These are phyloP conservation scores for Plasmopara halstedii DNA, from an alignment of 352 stramenopile genomes.

Conservation along the genomic window DNA sequence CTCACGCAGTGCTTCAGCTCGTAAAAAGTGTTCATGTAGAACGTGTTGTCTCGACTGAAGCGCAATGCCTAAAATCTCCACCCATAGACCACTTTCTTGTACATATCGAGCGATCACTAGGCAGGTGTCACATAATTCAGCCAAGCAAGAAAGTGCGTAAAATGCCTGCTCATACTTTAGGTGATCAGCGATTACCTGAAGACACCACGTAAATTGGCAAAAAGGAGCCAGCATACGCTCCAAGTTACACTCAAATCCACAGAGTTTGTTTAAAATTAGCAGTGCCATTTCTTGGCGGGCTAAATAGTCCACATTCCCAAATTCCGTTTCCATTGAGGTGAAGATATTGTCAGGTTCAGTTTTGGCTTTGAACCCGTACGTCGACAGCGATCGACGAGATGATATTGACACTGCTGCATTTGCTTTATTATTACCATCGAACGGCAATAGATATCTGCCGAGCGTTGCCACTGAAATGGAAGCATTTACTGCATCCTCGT, in stretches of 20 bases:
- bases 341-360: slow-evolving; percentile 21
- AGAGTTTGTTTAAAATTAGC: slow-evolving; percentile 77
- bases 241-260: slow-evolving; percentile 57
- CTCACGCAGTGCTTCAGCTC: slow-evolving; percentile 61
- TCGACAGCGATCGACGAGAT: slow-evolving; percentile 62
- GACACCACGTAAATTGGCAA: slow-evolving; percentile 68
- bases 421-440: slow-evolving; percentile 41
- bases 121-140: slow-evolving; percentile 71
- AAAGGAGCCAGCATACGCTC: slow-evolving; percentile 71
- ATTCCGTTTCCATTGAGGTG: slow-evolving; percentile 50
- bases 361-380: slow-evolving; percentile 61
- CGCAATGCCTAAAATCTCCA: slow-evolving; percentile 71
- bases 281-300: slow-evolving; percentile 66
- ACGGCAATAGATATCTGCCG: slow-evolving; percentile 66
- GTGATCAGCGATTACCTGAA: slow-evolving; percentile 79
- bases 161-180: slow-evolving; percentile 73
- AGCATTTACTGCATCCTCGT: slow-evolving; percentile 50
- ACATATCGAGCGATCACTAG: slow-evolving; percentile 70
- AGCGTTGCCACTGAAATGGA: slow-evolving; percentile 70
- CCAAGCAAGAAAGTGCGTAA: slow-evolving; percentile 67
- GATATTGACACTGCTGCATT: slow-evolving; percentile 66
- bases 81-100: slow-evolving; percentile 61
- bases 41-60: slow-evolving; percentile 75
- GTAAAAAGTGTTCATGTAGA: slow-evolving; percentile 72
- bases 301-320: slow-evolving; percentile 72